These are phyloP conservation scores for Tricholoma saponaceum DNA, from an alignment of 768 basidiomycete genomes.

Conservation along the genomic window DNA sequence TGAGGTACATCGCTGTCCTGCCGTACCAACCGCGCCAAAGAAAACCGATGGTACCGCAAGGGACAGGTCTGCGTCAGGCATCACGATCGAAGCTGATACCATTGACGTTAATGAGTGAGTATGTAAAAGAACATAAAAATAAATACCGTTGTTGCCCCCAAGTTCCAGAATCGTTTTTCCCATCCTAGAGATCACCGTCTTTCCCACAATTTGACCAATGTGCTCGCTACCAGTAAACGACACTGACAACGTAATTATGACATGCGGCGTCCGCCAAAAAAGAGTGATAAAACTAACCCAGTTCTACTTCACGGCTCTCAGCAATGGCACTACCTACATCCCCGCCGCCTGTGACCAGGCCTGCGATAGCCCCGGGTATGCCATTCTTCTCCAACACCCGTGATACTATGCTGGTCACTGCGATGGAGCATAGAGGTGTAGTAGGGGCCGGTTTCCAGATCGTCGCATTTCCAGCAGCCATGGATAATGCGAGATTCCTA, in stretches of 20 bases:
- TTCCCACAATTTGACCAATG: constrained; percentile 86
- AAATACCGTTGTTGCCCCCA: constrained; percentile 89
- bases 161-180: constrained; percentile 89
- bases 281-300: constrained; percentile 44
- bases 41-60: constrained; percentile 89
- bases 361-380: constrained; percentile 79
- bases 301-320: constrained; percentile 66
- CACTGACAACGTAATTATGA: constrained; percentile 40
- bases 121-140: constrained; percentile 9
- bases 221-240: constrained; percentile 94
- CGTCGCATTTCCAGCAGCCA: constrained; percentile 90
- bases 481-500: constrained; percentile 88
- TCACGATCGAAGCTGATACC: constrained; percentile 70
- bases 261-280: constrained; percentile 3
- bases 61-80: constrained; percentile 89
- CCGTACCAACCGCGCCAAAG: constrained; percentile 88
- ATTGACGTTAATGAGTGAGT: constrained; percentile 14
- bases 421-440: constrained; percentile 88
- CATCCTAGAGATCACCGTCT: constrained; percentile 80
- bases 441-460: constrained; percentile 94
- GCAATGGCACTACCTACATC: constrained; percentile 79
- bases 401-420: constrained; percentile 81
- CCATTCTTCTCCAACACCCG: constrained; percentile 77
- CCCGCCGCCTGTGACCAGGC: constrained; percentile 79
- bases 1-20: constrained; percentile 81